These are phyloP conservation scores for Aspergillus pseudoviridinutans DNA, from an alignment of 2,329 filamentous ascomycete genomes.

Conservation along the genomic window DNA sequence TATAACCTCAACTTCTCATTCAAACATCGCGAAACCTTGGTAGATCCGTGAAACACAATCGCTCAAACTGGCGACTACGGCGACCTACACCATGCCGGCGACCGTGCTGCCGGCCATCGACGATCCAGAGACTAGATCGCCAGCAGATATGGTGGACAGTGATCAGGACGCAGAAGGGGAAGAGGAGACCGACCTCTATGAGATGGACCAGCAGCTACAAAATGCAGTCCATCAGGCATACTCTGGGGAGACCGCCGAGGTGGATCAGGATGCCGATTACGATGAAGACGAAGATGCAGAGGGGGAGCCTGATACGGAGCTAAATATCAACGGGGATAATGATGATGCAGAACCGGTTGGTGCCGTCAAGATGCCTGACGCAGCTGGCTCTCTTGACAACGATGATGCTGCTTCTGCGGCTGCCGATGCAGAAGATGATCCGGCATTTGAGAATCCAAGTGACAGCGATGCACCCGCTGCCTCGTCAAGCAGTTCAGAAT, in stretches of 20 bases:
- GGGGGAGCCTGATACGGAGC: conserved; percentile 20
- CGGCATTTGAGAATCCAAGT: conserved; percentile 40
- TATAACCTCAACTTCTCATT: conserved; percentile 22
- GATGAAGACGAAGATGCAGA: conserved; percentile 33
- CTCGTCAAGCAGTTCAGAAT: conserved; percentile 51
- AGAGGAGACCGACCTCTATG: conserved; percentile 40
- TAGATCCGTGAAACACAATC: conserved; percentile 9
- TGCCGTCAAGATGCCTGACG: conserved; percentile 34
- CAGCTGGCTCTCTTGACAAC: conserved; percentile 30
- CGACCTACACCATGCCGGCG: conserved; percentile 39
- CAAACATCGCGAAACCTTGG: conserved; percentile 13
- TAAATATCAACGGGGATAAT: conserved; percentile 35
- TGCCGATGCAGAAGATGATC: conserved; percentile 41
- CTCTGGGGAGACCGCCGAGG: conserved; percentile 27
- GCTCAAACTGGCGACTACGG: conserved; percentile 36
- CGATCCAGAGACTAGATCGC: conserved; percentile 30
- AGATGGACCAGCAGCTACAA: conserved; percentile 38
- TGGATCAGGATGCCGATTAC: conserved; percentile 22
- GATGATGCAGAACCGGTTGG: conserved; percentile 41
- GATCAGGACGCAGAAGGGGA: conserved; percentile 45
- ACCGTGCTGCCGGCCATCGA: conserved; percentile 37
- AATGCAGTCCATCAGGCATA: conserved; percentile 36
- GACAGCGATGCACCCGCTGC: conserved; percentile 37
- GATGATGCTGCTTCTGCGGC: conserved; percentile 38
- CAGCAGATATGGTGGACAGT: conserved; percentile 35